Evolutionary conservation across 1,139 yeast species (phyloP).

Genomic region (Saccharomyces hybrid): DNA sequence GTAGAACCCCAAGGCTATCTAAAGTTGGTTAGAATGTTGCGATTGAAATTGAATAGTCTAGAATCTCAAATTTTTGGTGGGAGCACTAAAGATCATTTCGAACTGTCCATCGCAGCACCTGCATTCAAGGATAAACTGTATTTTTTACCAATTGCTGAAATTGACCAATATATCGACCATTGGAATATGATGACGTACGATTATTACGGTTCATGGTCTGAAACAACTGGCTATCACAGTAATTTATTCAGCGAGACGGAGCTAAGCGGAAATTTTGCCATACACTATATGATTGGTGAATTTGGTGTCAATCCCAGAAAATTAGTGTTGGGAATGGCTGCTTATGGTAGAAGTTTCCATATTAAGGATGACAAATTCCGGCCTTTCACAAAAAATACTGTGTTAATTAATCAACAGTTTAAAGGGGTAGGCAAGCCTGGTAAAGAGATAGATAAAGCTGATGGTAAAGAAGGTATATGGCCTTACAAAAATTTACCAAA

Average conservation of each 20-base stretch:
- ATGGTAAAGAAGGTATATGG: slow-evolving; percentile 46
- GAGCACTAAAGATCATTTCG: slow-evolving; percentile 32
- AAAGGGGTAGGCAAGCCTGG: slow-evolving; percentile 37
- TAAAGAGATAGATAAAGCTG: slow-evolving; percentile 28
- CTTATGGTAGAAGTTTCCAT: slow-evolving; percentile 66
- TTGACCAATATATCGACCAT: slow-evolving; percentile 53
- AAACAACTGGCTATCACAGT: slow-evolving; percentile 55
- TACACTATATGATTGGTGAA: slow-evolving; percentile 37
- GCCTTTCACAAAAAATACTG: slow-evolving; percentile 12
- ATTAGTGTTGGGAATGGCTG: slow-evolving; percentile 79
- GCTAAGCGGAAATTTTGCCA: slow-evolving; percentile 44
- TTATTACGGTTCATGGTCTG: slow-evolving; percentile 73
- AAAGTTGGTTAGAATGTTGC: slow-evolving; percentile 39
- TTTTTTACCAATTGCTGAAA: slow-evolving; percentile 39
- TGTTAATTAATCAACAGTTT: slow-evolving; percentile 37
- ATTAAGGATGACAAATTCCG: slow-evolving; percentile 33
- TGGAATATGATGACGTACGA: slow-evolving; percentile 94
- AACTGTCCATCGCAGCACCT: slow-evolving; percentile 71
- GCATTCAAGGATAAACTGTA: slow-evolving; percentile 45
- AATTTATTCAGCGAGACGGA: slow-evolving; percentile 49
- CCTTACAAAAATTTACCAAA: slow-evolving; percentile 49
- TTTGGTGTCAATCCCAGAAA: slow-evolving; percentile 43
- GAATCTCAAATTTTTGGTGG: slow-evolving; percentile 29
- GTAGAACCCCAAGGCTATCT: slow-evolving; percentile 44
- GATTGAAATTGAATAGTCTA: slow-evolving; percentile 37